Conservation (phyloP, 495 filamentous ascomycete species). For the Stereocaulon alpinum region DNA sequence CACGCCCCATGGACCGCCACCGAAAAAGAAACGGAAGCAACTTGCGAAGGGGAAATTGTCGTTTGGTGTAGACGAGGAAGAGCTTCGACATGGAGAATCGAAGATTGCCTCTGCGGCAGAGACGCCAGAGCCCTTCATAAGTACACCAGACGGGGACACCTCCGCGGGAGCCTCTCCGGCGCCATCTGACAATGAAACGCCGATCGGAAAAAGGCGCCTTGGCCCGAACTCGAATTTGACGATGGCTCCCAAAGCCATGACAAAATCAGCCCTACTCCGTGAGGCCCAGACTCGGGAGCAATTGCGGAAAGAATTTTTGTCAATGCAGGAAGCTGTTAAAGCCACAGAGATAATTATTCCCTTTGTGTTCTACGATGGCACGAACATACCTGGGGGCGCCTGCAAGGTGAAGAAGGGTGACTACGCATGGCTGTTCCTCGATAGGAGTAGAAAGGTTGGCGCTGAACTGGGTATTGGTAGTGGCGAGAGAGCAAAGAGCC, state of each 20-base stretch:
- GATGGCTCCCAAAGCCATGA: constrained; percentile 67
- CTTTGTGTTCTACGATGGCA: constrained; percentile 98
- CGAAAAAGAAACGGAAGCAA: constrained; percentile 60
- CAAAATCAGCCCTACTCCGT: constrained; percentile 70
- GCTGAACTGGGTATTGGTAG: constrained; percentile 66
- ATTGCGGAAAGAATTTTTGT: constrained; percentile 74
- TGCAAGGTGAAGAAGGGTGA: constrained; percentile 90
- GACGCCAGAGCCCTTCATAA: constrained; percentile 10
- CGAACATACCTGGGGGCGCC: constrained; percentile 73
- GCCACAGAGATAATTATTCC: constrained; percentile 82
- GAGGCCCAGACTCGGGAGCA: constrained; percentile 76
- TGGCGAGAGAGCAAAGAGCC: constrained; percentile 45
- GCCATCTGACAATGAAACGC: constrained; percentile 29
- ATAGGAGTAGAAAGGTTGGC: constrained; percentile 80
- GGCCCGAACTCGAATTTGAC: constrained; percentile 56
- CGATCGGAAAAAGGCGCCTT: constrained; percentile 39
- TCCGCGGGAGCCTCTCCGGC: constrained; percentile 29
- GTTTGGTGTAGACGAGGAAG: constrained; percentile 51
- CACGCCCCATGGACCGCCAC: constrained; percentile 37
- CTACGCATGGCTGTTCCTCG: constrained; percentile 80
- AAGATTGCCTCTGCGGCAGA: constrained; percentile 12
- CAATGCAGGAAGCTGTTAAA: constrained; percentile 78
- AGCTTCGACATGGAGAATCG: constrained; percentile 29
- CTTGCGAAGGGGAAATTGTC: constrained; percentile 57
- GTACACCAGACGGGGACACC: constrained; percentile 21